phyloP scores from a whole-genome alignment of 2,329 filamentous ascomycete species.

The Ophiostoma sp. region DNA sequence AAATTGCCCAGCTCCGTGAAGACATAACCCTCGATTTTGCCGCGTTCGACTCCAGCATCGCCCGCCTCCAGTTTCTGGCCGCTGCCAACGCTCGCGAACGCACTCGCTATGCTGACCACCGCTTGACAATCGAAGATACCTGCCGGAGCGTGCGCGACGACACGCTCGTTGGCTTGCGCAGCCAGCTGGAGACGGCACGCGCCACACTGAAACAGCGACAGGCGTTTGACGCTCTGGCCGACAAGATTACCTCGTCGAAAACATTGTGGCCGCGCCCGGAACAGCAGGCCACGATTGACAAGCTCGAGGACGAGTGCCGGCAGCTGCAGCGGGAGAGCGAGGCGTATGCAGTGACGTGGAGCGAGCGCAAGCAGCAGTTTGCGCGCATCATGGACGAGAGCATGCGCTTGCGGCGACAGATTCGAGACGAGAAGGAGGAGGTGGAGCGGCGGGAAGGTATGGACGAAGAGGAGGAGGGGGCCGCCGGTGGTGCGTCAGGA shows the following conservation, averaged over 20 bases:
- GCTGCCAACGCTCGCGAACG: constrained; percentile 82
- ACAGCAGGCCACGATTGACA: constrained; percentile 72
- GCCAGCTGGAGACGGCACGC: constrained; percentile 75
- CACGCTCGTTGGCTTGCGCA: constrained; percentile 65
- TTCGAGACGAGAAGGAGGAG: constrained; percentile 94
- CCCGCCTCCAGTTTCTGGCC: constrained; percentile 83
- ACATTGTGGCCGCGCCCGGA: constrained; percentile 82
- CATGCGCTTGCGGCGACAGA: constrained; percentile 78
- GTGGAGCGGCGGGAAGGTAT: constrained; percentile 84
- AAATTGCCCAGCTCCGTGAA: constrained; percentile 71
- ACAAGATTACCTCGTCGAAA: constrained; percentile 80
- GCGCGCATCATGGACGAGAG: constrained; percentile 87
- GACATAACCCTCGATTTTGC: constrained; percentile 87
- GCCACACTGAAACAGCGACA: constrained; percentile 75
- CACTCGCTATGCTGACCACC: constrained; percentile 78
- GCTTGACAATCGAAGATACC: constrained; percentile 73
- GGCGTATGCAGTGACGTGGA: constrained; percentile 80
- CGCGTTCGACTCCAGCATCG: constrained; percentile 80
- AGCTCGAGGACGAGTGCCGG: constrained; percentile 83
- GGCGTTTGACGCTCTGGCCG: constrained; percentile 82
- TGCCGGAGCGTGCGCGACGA: constrained; percentile 75
- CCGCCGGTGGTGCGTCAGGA: constrained; percentile 40
- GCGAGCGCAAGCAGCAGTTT: constrained; percentile 82
- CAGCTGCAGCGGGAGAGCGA: constrained; percentile 83
- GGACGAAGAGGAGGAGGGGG: constrained; percentile 67